Conservation (phyloP, 345 rosid species). For the Murraya koenigii region DNA sequence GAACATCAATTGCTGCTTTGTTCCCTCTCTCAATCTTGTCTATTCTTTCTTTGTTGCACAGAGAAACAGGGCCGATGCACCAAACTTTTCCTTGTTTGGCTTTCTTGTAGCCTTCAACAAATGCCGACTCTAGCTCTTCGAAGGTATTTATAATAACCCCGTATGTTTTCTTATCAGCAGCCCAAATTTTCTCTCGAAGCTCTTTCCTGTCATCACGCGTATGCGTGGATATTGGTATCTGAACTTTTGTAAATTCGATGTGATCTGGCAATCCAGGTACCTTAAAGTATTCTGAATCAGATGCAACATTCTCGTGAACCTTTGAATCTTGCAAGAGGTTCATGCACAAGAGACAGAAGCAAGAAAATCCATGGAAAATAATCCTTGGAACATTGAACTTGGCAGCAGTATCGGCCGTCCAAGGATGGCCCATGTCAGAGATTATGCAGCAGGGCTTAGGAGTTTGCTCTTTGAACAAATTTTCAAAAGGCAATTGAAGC, state of each 20-base stretch:
- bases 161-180: conserved; percentile 7
- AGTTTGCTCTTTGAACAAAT: neutral
- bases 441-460: neutral
- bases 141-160: neutral
- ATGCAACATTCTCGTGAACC: conserved; percentile 20
- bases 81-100: neutral
- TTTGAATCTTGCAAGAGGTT: conserved; percentile 12
- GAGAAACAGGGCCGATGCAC: neutral
- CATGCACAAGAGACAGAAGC: neutral
- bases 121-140: neutral
- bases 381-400: neutral
- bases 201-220: neutral
- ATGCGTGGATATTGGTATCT: conserved; percentile 3
- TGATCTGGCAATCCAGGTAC: conserved; percentile 30
- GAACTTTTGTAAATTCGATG: conserved; percentile 16
- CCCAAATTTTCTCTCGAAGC: neutral
- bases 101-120: neutral
- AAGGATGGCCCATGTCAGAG: neutral
- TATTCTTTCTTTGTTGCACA: neutral
- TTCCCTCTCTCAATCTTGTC: neutral
- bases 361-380: neutral
- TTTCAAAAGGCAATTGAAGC: neutral
- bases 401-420: neutral
- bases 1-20: neutral
- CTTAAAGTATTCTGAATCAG: conserved; percentile 25